phyloP scores from a whole-genome alignment of 257 asterid species.

The Hygrophila difformis region DNA sequence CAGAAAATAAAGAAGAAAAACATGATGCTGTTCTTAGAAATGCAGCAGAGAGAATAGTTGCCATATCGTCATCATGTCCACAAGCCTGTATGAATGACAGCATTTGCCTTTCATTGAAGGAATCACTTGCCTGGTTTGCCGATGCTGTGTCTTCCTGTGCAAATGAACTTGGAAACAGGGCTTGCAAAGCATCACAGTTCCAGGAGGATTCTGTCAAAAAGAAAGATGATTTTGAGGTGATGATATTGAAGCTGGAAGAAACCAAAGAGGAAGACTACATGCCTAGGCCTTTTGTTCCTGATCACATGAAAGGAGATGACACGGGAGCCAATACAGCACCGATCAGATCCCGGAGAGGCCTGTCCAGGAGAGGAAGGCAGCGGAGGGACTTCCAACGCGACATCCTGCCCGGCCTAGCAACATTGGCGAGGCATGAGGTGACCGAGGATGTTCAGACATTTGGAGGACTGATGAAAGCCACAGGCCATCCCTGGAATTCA shows the following conservation, averaged over 20 bases:
- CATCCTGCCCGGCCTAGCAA: slow-evolving; percentile 65
- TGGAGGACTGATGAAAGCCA: slow-evolving; percentile 75
- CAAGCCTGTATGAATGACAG: slow-evolving; percentile 4
- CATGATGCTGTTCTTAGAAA: slow-evolving; percentile 26
- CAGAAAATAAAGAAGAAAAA: too few species aligned
- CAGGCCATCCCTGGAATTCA: slow-evolving; percentile 54
- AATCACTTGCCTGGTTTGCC: slow-evolving; percentile 27
- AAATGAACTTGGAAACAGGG: slow-evolving; percentile 17
- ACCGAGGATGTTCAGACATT: slow-evolving; percentile 83
- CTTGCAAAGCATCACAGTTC: slow-evolving; percentile 18
- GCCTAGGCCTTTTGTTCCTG: slow-evolving; percentile 47
- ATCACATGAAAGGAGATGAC: slow-evolving; percentile 30
- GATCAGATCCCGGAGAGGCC: slow-evolving; percentile 59
- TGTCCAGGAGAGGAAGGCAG: slow-evolving; percentile 78
- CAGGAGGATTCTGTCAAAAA: slow-evolving; percentile 19
- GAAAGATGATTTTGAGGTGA: slow-evolving; percentile 66
- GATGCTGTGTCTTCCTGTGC: slow-evolving; percentile 21
- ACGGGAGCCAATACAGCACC: slow-evolving; percentile 20
- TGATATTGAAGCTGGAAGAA: slow-evolving; percentile 55
- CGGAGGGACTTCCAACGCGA: slow-evolving; percentile 83
- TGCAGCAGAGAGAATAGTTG: slow-evolving; percentile 35
- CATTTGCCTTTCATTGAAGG: slow-evolving; percentile 11
- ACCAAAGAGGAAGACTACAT: slow-evolving; percentile 55
- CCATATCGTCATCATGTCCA: slow-evolving; percentile 28
- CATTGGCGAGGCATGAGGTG: slow-evolving; percentile 76